A percentile compares a stretch with the other conserved stretches of the same genome.
phyloP scores from a whole-genome alignment of 176 grass and related monocot species.

The Lolium perenne region DNA sequence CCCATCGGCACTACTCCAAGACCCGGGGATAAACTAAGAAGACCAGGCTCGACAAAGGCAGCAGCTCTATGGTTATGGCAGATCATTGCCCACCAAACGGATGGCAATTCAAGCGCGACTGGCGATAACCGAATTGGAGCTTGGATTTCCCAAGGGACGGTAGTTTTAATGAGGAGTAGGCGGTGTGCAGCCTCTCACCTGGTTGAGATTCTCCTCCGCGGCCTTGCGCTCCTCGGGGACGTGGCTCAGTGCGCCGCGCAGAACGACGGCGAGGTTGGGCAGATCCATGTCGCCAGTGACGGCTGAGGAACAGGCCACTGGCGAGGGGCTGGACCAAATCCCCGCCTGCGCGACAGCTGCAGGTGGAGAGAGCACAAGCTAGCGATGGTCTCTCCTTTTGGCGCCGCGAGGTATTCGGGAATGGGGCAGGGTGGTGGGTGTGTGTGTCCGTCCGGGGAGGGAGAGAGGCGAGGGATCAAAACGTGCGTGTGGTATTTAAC shows the following conservation, averaged over 20 bases:
- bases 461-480: slow-evolving; percentile 26
- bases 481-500: slow-evolving; percentile 61
- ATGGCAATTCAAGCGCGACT: not conserved
- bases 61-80: not conserved
- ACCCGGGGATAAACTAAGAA: not conserved
- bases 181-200: slow-evolving; percentile 47
- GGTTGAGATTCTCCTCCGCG: slow-evolving; percentile 86
- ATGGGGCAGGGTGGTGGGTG: slow-evolving; percentile 8
- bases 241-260: slow-evolving; percentile 85
- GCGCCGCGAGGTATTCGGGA: slow-evolving; percentile 51
- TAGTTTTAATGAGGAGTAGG: not conserved
- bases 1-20: slow-evolving; percentile 28
- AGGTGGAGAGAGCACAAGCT: slow-evolving; percentile 35
- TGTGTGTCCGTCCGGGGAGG: slow-evolving; percentile 28
- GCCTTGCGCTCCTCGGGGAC: slow-evolving; percentile 85
- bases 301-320: not conserved
- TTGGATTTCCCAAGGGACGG: not conserved
- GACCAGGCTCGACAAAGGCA: not conserved
- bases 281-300: slow-evolving; percentile 77
- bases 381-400: slow-evolving; percentile 36
- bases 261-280: slow-evolving; percentile 70
- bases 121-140: slow-evolving; percentile 28
- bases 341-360: slow-evolving; percentile 39
- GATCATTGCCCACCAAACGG: not conserved
- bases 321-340: slow-evolving; percentile 23